Percentiles rank a stretch among this genome's conserved stretches.
These are phyloP conservation scores for Zangia roseola DNA, from an alignment of 768 basidiomycete genomes.

Conservation along the genomic window DNA sequence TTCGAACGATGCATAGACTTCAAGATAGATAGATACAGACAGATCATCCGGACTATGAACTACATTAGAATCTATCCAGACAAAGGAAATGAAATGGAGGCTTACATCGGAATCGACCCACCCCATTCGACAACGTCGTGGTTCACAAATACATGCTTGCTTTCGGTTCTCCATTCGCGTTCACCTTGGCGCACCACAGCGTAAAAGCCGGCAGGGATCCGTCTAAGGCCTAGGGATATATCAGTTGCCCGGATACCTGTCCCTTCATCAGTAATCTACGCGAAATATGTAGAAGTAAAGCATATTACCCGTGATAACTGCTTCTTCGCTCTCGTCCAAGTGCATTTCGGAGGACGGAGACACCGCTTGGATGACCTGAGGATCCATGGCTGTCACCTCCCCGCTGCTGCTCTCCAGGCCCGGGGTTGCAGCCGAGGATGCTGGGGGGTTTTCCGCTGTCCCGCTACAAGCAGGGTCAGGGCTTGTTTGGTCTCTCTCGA, in stretches of 20 bases:
- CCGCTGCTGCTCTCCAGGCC: too few species aligned
- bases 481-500: too few species aligned
- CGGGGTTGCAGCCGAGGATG: too few species aligned
- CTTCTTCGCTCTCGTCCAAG: too few species aligned
- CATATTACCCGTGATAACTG: not conserved
- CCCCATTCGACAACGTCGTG: not conserved
- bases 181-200: not conserved
- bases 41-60: not conserved
- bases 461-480: too few species aligned
- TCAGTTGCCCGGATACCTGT: too few species aligned
- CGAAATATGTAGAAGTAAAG: not conserved
- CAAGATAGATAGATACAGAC: not conserved
- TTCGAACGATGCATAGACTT: not conserved
- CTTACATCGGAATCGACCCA: constrained; percentile 2
- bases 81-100: not conserved
- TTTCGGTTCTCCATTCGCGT: not conserved
- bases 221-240: too few species aligned
- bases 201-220: too few species aligned
- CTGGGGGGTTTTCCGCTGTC: too few species aligned
- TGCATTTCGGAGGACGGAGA: too few species aligned
- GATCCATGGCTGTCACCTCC: too few species aligned
- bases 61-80: not conserved
- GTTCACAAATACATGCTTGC: not conserved
- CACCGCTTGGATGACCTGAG: too few species aligned
- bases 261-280: not conserved